Percentiles rank a stretch among this genome's conserved stretches.
phyloP scores from a whole-genome alignment of 768 basidiomycete genomes.

The Phylloporus arenicola region DNA sequence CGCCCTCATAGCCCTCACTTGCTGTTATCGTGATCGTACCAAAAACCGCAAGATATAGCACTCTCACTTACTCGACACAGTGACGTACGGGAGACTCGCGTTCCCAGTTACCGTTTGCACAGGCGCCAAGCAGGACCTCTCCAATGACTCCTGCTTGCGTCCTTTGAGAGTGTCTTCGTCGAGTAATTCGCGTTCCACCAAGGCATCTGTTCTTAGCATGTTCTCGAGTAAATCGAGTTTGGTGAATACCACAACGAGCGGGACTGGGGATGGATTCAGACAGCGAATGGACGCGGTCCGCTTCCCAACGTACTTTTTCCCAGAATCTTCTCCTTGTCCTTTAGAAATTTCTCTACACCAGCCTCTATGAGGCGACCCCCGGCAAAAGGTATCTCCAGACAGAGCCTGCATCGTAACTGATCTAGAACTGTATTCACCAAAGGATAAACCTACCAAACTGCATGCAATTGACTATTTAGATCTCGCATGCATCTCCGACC shows the following conservation, averaged over 20 bases:
- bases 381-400: background rate
- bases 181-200: background rate
- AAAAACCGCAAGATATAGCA: background rate
- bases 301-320: conserved; percentile 5
- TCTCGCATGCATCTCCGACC: background rate
- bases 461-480: background rate
- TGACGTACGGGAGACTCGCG: background rate
- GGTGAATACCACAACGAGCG: conserved; percentile 5
- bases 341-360: background rate
- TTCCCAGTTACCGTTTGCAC: background rate
- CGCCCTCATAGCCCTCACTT: background rate
- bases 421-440: no score
- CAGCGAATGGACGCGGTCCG: background rate
- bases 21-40: background rate
- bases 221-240: conserved; percentile 5
- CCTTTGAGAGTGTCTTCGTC: background rate
- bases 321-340: background rate
- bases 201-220: background rate
- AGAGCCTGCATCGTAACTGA: background rate
- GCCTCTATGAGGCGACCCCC: background rate
- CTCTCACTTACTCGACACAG: background rate
- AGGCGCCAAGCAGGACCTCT: background rate
- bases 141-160: background rate
- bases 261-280: background rate
- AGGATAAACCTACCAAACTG: background rate